Evolutionary conservation across 495 filamentous ascomycete genomes (phyloP).

Genomic region (Annulohypoxylon maeteangense): DNA sequence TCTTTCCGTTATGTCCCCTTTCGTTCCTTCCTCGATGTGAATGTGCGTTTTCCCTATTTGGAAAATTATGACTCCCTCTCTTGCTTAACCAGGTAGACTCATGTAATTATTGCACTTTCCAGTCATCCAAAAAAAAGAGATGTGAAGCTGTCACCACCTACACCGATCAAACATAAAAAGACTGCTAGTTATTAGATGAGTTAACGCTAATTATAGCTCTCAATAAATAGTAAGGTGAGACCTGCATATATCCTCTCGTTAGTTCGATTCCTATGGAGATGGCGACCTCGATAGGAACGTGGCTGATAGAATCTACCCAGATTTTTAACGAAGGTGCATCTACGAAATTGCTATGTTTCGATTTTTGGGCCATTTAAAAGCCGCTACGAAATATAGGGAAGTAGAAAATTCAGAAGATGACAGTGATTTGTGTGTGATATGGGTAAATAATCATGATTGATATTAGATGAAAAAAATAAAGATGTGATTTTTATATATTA

Average conservation of each 20-base stretch:
- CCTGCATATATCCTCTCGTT: conserved; percentile 14
- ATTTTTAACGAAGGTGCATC: conserved; percentile 4
- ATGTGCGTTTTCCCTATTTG: not conserved
- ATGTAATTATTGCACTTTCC: conserved; percentile 1
- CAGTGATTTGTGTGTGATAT: not conserved
- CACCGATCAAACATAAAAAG: not conserved
- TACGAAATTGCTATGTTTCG: conserved; percentile 8
- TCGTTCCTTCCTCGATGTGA: not conserved
- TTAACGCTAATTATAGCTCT: not conserved
- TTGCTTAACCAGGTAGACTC: not conserved
- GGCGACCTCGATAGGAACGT: not conserved
- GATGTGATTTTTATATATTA: conserved; percentile 12
- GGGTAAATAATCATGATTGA: conserved; percentile 6
- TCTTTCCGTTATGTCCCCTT: not conserved
- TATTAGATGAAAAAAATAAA: conserved; percentile 4
- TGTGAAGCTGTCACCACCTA: conserved; percentile 9
- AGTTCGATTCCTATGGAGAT: not conserved
- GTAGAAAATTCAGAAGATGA: not conserved
- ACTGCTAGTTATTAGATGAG: conserved; percentile 8
- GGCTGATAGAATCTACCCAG: conserved; percentile 3
- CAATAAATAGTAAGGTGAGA: conserved; percentile 2
- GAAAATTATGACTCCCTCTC: not conserved
- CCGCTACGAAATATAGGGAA: not conserved
- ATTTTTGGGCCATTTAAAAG: not conserved
- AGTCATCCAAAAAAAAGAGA: not conserved